Evolutionary conservation across 441 rosid genomes (phyloP), one percentile per base, ranked within the genome.

Genomic region (Macaranga tanarius): DNA sequence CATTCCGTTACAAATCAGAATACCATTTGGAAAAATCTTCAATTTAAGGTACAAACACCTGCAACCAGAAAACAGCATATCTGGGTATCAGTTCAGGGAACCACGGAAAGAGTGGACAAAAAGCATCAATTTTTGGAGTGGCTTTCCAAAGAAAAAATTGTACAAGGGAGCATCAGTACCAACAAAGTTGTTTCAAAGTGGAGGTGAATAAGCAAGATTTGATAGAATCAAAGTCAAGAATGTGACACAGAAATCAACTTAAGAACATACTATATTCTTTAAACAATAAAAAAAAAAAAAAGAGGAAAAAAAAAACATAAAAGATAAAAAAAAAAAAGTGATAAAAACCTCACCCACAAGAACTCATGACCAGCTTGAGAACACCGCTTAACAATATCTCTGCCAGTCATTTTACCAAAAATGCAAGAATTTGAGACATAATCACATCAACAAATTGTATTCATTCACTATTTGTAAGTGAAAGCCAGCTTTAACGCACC

Each of bases 21-120:
- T 76, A 56, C 52, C 61, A 63, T 77, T 62, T 70, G 51, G 55
- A 75, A 64, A 56, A 80, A 71, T 77, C 73, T 56, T 62, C 45
- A 75, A 75, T 74, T 64, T 73, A 78, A 79, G 79, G 80, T 56
- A 54, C 77, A 57, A 82, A 74, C 65, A 77, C 86, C 95, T 92
- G 91, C 86, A 90, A 74, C 76, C 74, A 81, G 72, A 69, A 64
- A 74, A 83, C 85, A 80, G 81, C 82, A 80, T 74, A 70, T 81
- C 79, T 77, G 52, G 83, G 82, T 79, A 73, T 79, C 59, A 78
- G 83, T 62, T 79, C 75, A 82, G 77, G 70, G 79, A 83, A 81
- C 75, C 70, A 84, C 85, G 85, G 47, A 85, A 77, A 76, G 72
- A 83, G 80, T 62, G 81, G 89, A 85, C 92, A 90, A 64, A 65